Evolutionary conservation across 2,329 filamentous ascomycete genomes (phyloP), one percentile per base, ranked within the genome.

Genomic region (Botrytis pseudocinerea): DNA sequence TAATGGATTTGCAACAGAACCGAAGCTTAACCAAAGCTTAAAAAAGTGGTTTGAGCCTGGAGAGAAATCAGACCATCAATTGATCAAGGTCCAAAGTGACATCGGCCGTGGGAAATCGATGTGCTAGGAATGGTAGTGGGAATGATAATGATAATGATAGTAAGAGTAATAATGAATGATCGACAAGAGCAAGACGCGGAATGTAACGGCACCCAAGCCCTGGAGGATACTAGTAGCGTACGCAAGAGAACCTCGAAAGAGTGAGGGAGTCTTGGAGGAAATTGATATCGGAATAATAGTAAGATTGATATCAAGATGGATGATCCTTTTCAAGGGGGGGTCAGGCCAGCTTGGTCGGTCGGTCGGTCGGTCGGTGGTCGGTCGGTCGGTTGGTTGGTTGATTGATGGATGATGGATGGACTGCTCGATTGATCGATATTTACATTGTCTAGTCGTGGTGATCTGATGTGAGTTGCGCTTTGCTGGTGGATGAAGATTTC

Each of bases 111-210:
- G 22, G 25, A n/a, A n/a, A 18, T 54, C 8, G 51, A 54, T 54
- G 32, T 32, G 32, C 32, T 32, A 32, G 32, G n/a, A n/a, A 16
- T 54, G 48, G 48, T 25, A 25, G 48, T 25, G 6, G 22, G 8
- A 16, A 22, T 16, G 4, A 10, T 16, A 16, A 8, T 54, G 48
- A 6, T 54, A 54, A 12, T 14, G 3, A n/a, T n/a, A 51, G 18
- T 38, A 60, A 4, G n/a, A 42, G 20, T 64, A 35, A 57, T 57
- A 28, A 28, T 57, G 28, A 28, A 65, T 44, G 32, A 66, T 66
- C 44, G 63, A 66, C 63, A 66, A 63, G 60, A 62, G 20, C 60
- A 51, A 38, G 38, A 65, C 22, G 42, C 63, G 44, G 63, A 63
- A 51, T 66, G 44, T 51, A 66, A 40, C 63, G 22, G 38, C 20